phyloP scores from a whole-genome alignment of 176 grass and related monocot genomes.

The Triticum monococcum region DNA sequence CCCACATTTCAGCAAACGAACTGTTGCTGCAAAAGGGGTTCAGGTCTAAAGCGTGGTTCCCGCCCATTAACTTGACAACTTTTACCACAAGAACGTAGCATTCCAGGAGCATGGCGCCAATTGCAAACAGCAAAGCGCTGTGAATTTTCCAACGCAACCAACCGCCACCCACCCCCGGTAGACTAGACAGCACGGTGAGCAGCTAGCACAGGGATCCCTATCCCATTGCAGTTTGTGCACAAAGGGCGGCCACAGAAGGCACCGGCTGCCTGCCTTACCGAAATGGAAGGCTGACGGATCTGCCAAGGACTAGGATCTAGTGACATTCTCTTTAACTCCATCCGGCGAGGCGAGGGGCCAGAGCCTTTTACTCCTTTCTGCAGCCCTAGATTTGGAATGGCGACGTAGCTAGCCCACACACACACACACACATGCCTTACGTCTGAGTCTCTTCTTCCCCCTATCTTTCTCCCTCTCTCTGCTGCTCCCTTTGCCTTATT shows the following conservation, averaged over 20 bases:
- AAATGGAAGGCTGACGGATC: conserved; percentile 43
- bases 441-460: not conserved
- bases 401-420: too few species aligned
- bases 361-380: conserved; percentile 35
- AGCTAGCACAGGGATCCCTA: not conserved
- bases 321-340: conserved; percentile 11
- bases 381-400: conserved; percentile 11
- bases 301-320: conserved; percentile 52
- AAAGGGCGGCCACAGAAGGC: conserved; percentile 16
- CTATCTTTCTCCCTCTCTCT: not conserved
- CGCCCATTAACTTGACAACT: not conserved
- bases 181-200: not conserved
- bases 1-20: not conserved
- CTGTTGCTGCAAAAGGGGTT: not conserved
- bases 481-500: not conserved
- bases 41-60: not conserved
- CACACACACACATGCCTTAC: too few species aligned
- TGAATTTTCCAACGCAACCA: conserved; percentile 24
- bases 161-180: not conserved
- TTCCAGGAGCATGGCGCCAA: conserved; percentile 15
- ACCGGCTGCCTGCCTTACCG: not conserved
- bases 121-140: not conserved
- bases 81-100: conserved; percentile 33
- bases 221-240: conserved; percentile 22
- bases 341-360: not conserved